phyloP scores from a whole-genome alignment of 306 rosid species.

The Acacia acuminata region DNA sequence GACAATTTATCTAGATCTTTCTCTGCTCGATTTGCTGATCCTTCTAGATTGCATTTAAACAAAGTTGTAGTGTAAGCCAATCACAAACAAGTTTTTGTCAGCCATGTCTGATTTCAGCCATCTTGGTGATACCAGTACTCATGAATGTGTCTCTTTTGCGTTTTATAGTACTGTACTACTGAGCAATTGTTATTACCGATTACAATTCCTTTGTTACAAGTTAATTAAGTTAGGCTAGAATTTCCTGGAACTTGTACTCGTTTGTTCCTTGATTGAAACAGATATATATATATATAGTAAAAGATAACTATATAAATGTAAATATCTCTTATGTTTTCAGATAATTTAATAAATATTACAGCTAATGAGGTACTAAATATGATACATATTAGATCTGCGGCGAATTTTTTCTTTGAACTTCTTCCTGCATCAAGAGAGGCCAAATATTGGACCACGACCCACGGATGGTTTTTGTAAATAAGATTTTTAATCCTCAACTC shows the following conservation, averaged over 20 bases:
- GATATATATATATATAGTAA: not conserved
- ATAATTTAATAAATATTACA: too few relatives aligned
- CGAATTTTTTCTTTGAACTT: not conserved
- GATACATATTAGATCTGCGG: not conserved
- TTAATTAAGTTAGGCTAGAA: not conserved
- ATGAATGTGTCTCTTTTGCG: not conserved
- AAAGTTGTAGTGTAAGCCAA: constrained; percentile 20
- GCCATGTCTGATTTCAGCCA: not conserved
- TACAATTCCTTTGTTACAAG: not conserved
- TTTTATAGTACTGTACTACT: not conserved
- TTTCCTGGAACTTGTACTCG: not conserved
- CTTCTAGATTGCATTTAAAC: constrained; percentile 34
- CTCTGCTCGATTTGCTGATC: constrained; percentile 40
- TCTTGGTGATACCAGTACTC: not conserved
- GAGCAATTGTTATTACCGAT: not conserved
- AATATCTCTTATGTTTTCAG: not conserved
- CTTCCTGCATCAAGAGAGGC: not conserved
- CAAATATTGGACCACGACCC: not conserved
- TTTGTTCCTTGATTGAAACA: not conserved
- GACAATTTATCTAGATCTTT: constrained; percentile 55
- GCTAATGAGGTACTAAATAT: not conserved
- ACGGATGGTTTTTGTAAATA: not conserved
- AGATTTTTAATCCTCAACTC: not conserved
- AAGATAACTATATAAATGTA: too few relatives aligned
- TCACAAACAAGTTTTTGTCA: not conserved